Base-by-base conservation (phyloP, 345 rosid genomes). In the Excoecaria cochinchinensis region DNA sequence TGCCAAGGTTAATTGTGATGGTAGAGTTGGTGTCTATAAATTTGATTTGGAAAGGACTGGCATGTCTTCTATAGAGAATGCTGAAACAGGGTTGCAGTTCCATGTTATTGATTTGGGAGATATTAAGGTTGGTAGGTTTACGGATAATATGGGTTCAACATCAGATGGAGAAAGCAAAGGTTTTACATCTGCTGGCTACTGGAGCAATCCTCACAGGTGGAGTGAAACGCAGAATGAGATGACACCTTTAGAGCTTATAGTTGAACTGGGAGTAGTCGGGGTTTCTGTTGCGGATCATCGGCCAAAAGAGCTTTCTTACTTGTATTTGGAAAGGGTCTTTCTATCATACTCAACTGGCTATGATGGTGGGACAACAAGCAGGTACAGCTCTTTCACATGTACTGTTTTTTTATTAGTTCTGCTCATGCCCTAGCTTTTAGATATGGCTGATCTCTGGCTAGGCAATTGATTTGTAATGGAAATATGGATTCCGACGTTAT, bases 251-350 rank as follows among this genome's bases (percentile, higher is more conserved):
- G 99, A 95, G 89, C 72, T 95, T 74, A 87, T 93, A 76, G 82
- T 93, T 71, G 98, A 93, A 78, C 83, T 95, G 87, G 99, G 96
- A 78, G 88, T 85, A 42, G 92, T 95, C 57, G 99, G 99, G 78
- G 80, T 95, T 77, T 93, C 98, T 76, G 80, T 93, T 69, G 86
- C 93, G 69, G 98, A 95, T 79, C 97, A 91, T 81, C 77, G 86
- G 76, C 96, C 99, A 15, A 93, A 89, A 83, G 99, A 95, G 80
- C 85, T 93, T 55, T 85, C 87, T 52, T 93, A 95, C 78, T 36
- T 93, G 67, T 90, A 88, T 79, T 80, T 93, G 71, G 97, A 95
- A 78, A 87, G 90, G 82, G 90, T 93, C 21, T 95, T 86, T 64
- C 64, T 91, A 39, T 90, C 98, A 51, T 95, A 93, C 84, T 91